Base-by-base conservation (phyloP, 352 stramenopile genomes). In the Globisporangium cystogenes region DNA sequence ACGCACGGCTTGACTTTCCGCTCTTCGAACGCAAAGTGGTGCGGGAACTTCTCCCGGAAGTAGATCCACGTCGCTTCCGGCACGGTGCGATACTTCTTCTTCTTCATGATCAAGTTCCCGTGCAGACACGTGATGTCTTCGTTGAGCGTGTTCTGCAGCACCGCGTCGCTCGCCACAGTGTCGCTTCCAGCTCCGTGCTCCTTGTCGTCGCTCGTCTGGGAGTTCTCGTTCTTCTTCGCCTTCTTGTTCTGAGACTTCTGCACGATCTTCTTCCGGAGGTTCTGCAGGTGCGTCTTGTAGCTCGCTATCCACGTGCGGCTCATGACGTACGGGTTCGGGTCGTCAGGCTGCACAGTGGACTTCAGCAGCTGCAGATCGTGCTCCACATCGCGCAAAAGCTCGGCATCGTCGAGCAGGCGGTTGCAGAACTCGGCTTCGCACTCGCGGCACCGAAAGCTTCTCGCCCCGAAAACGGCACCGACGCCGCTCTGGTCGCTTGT, bases 101-200 rank as follows among this genome's bases (percentile, higher is more conserved):
- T 89, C 52, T 89, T 67, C 11, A 89, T 57, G 18, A 59, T 74
- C 29, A 91, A 53, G 20, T 88, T 79, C 16, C 76, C 80, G 45
- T 93, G 82, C 0, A 59, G 43, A 33, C 82, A 93, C 2, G 54
- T 72, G n/a, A 93, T 86, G 54, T 93, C 83, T 55, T 82, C 62
- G 46, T 93, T 93, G 29, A 93, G 58, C 1, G 54, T 48, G 0
- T 41, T 69, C 39, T 72, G 67, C 72, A 74, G 84, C 18, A 74
- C 27, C 6, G 48, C 48, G 6, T 64, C 50, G 18, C 55, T 51
- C 7, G 50, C 42, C 12, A 66, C 57, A 4, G 6, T 24, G 44
- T 49, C 44, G 6, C 24, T 26, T 15, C 10, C 26, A 21, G 20
- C 14, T 7, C 11, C 7, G 1, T 26, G 12, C 5, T 39, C 47